Evolutionary conservation across 106 monocot genomes (phyloP).

Genomic region (Narthecium ossifragum): DNA sequence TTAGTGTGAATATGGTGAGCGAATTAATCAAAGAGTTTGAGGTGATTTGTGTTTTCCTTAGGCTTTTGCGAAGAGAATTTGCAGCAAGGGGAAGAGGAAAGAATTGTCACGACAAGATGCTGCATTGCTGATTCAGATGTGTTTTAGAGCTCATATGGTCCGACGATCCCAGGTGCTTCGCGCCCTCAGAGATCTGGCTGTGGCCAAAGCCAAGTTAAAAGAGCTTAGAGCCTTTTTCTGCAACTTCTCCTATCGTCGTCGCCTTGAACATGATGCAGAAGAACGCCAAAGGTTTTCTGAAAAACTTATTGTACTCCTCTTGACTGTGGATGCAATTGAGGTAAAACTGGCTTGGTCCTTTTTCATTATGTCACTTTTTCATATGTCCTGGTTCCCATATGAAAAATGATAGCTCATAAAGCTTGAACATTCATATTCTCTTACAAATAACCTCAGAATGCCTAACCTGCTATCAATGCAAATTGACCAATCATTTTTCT

Average conservation of each 20-base stretch:
- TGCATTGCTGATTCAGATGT: constrained; percentile 74
- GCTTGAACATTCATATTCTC: too few relatives aligned
- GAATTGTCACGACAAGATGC: constrained; percentile 76
- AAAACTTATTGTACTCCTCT: constrained; percentile 81
- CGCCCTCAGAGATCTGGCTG: constrained; percentile 72
- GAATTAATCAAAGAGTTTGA: too few relatives aligned
- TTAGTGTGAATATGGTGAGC: too few relatives aligned
- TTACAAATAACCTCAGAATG: too few relatives aligned
- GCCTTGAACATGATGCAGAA: constrained; percentile 53
- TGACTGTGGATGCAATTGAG: constrained; percentile 89
- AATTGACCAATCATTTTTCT: too few relatives aligned
- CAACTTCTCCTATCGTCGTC: constrained; percentile 78
- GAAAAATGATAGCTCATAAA: too few relatives aligned
- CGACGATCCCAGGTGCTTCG: constrained; percentile 66
- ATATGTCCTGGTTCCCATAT: too few relatives aligned
- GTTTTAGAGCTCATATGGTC: constrained; percentile 58
- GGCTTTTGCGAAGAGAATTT: constrained; percentile 63
- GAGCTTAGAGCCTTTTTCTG: constrained; percentile 79
- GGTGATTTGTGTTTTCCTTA: too few relatives aligned
- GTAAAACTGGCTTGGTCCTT: constrained; percentile 21
- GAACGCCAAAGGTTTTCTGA: constrained; percentile 90
- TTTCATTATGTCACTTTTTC: neutral
- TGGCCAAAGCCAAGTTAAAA: constrained; percentile 87
- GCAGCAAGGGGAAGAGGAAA: constrained; percentile 67
- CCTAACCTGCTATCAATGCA: too few relatives aligned